Evolutionary conservation across 164 flowering plant genomes (phyloP).

Genomic region (Protea cynaroides): DNA sequence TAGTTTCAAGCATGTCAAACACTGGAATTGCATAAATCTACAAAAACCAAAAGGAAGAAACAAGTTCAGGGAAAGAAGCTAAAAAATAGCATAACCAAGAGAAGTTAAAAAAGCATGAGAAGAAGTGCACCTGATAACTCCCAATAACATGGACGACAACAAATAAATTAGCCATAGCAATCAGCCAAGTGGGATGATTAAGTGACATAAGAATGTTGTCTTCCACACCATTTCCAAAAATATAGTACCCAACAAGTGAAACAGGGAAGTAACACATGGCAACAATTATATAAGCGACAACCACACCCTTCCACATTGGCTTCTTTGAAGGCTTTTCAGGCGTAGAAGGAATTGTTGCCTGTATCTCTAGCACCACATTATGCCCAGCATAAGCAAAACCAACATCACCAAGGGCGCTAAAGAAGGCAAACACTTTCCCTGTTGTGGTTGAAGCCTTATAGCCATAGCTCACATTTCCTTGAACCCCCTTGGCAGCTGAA

Average conservation of each 20-base stretch:
- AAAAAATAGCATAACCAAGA: too few species aligned
- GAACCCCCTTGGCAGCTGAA: conserved; percentile 35
- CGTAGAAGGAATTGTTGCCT: conserved; percentile 65
- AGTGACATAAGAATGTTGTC: conserved; percentile 53
- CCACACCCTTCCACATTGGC: conserved; percentile 64
- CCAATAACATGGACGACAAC: conserved; percentile 57
- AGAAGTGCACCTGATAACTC: conserved; percentile 51
- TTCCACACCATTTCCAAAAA: conserved; percentile 43
- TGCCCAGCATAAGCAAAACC: conserved; percentile 72
- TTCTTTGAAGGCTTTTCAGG: conserved; percentile 54
- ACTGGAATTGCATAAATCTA: conserved; percentile 60
- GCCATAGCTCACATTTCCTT: conserved; percentile 31
- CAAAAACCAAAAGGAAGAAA: not conserved
- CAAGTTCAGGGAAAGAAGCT: not conserved
- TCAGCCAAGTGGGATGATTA: conserved; percentile 49
- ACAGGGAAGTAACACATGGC: conserved; percentile 56
- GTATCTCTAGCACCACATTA: conserved; percentile 70
- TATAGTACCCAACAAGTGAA: conserved; percentile 42
- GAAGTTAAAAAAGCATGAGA: not conserved
- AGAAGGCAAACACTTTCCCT: conserved; percentile 36
- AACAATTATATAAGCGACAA: conserved; percentile 42
- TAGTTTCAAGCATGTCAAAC: conserved; percentile 63
- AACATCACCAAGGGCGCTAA: conserved; percentile 50
- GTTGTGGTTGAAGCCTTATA: conserved; percentile 18
- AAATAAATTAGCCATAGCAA: conserved; percentile 51